Evolutionary conservation across 176 grass and related monocot species (phyloP).

Genomic region (Bothriochloa decipiens): DNA sequence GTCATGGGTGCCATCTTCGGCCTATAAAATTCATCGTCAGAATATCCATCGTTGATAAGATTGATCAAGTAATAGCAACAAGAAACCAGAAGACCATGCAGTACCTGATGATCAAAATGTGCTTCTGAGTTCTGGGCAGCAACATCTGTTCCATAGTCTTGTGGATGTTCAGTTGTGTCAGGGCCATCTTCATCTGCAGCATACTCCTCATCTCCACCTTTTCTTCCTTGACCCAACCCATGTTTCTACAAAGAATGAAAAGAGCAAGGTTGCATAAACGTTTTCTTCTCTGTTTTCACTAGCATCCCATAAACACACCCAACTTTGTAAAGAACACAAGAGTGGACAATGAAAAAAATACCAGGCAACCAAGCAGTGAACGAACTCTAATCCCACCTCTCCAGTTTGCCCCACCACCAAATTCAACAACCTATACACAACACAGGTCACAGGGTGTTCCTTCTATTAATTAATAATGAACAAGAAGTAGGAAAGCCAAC

Average conservation of each 20-base stretch:
- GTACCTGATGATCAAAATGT: conserved; percentile 49
- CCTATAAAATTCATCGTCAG: conserved; percentile 33
- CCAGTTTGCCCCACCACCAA: conserved; percentile 85
- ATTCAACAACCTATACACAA: conserved; percentile 69
- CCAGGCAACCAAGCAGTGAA: conserved; percentile 75
- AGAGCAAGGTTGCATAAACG: not conserved
- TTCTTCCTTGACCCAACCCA: conserved; percentile 48
- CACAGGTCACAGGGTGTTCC: not conserved
- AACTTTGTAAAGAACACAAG: conserved; percentile 7
- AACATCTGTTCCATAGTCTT: conserved; percentile 46
- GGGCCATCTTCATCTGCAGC: conserved; percentile 47
- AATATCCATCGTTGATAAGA: not conserved
- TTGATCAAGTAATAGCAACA: conserved; percentile 5
- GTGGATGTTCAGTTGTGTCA: conserved; percentile 34
- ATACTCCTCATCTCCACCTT: conserved; percentile 48
- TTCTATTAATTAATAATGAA: not conserved
- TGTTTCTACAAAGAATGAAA: conserved; percentile 43
- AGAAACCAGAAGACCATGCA: not conserved
- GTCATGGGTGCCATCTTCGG: conserved; percentile 50
- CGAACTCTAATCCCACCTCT: conserved; percentile 85
- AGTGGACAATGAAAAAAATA: conserved; percentile 35
- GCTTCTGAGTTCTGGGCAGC: conserved; percentile 5
- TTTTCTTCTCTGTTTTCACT: not conserved
- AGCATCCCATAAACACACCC: conserved; percentile 7
- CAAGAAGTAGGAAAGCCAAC: not conserved